Base-by-base conservation (phyloP, 345 rosid species). In the Corchorus olitorius region DNA sequence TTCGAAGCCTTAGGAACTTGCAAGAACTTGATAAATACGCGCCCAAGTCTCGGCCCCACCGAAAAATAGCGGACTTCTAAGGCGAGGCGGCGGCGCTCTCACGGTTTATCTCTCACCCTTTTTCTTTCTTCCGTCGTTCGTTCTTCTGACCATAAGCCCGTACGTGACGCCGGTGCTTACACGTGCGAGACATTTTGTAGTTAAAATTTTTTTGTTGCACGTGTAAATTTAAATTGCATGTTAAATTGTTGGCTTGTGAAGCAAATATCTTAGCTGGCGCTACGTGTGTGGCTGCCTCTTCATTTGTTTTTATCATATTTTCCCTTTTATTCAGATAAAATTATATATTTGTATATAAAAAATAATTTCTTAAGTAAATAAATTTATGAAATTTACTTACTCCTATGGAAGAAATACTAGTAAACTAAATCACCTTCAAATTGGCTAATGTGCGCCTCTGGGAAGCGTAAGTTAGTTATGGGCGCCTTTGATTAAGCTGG, bases 61-160 rank as follows among this genome's bases (percentile, higher is more conserved):
- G 99, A 72, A 93, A 95, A 89, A 72, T 86, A 54, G 96, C 91
- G 76, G 87, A 84, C 75, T 86, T 88, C 83, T 94, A 86, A 39
- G 43, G 43, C 43, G 43, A 39, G 43, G 43, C 43, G 77, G 60
- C 75, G 37, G 77, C 48, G 15, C 73, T 73, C 7, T 61, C 67
- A 6, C 78, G 49, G 43, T 68, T 53, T 63, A 45, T 14, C 43
- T 65, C 52, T 20, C 12, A 13, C 39, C 41, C 39, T 58, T 59
- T 20, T 0, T 75, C 34, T 14, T 20, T 17, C 48, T 45, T 2
- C 69, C 59, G n/a, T 27, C 56, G 58, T 50, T 16, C 14, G 34
- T 53, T 37, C 62, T 34, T 54, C 34, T 17, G 33, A 39, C 53
- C 19, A 75, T 19, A 37, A 64, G 37, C 14, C 19, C 37, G 69